These are phyloP conservation scores for Suhomyces choctaworum DNA, from an alignment of 1,139 yeast species.

Conservation along the genomic window DNA sequence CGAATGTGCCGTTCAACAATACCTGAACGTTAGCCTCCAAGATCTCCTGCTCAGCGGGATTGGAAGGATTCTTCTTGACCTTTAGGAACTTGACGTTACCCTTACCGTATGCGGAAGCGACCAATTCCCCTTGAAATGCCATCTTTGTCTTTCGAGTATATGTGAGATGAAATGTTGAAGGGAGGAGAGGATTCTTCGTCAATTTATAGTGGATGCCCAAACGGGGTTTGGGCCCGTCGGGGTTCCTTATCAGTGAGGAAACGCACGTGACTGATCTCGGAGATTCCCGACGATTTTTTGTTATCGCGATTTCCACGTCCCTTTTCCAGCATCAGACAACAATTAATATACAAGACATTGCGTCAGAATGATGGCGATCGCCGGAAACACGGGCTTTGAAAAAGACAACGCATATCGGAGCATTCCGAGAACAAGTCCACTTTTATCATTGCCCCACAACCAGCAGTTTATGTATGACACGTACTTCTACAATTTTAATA, in stretches of 20 bases:
- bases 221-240: background rate
- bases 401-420: no score
- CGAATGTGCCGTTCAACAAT: conserved; percentile 75
- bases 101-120: conserved; percentile 76
- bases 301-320: no score
- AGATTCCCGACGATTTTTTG: conserved; percentile 8
- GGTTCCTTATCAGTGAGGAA: conserved; percentile 7
- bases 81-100: conserved; percentile 88
- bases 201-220: conserved; percentile 4
- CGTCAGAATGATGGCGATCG: no score
- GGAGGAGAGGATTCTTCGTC: background rate
- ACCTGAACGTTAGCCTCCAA: conserved; percentile 81
- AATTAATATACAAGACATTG: no score
- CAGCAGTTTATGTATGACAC: no score
- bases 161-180: background rate
- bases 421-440: no score
- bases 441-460: no score
- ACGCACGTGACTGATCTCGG: conserved; percentile 8
- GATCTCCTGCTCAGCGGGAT: conserved; percentile 74
- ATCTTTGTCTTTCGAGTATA: conserved; percentile 10
- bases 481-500: no score
- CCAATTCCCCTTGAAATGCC: conserved; percentile 23
- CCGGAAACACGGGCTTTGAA: no score
- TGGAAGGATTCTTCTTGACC: conserved; percentile 71
- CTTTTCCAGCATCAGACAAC: no score